These are phyloP conservation scores for Tagetes erecta DNA, from an alignment of 129 eudicot species.

Conservation along the genomic window DNA sequence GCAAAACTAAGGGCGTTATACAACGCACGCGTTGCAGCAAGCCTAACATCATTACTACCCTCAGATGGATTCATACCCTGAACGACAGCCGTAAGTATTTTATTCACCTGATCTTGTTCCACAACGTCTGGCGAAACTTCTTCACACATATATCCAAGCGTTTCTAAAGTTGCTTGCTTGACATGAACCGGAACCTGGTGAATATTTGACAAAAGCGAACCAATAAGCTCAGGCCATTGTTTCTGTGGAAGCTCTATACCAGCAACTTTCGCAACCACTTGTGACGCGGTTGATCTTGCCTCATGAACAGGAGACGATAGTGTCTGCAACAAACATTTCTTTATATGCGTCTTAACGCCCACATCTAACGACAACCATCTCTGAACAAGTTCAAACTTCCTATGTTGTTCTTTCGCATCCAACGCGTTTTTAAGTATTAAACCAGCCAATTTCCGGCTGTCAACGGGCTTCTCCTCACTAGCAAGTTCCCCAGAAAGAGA, in stretches of 20 bases:
- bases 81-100: slow-evolving; percentile 85
- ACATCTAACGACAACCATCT: slow-evolving; percentile 79
- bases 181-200: slow-evolving; percentile 92
- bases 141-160: slow-evolving; percentile 91
- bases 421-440: slow-evolving; percentile 80
- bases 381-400: slow-evolving; percentile 74
- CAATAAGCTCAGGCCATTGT: slow-evolving; percentile 90
- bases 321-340: slow-evolving; percentile 69
- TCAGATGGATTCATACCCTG: slow-evolving; percentile 89
- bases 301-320: slow-evolving; percentile 69
- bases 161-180: slow-evolving; percentile 85
- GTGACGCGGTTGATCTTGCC: slow-evolving; percentile 88
- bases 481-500: slow-evolving; percentile 84
- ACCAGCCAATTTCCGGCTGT: slow-evolving; percentile 82
- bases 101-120: slow-evolving; percentile 91
- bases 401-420: slow-evolving; percentile 91
- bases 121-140: slow-evolving; percentile 90
- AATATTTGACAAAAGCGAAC: slow-evolving; percentile 64
- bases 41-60: slow-evolving; percentile 68
- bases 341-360: slow-evolving; percentile 66
- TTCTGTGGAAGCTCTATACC: slow-evolving; percentile 89
- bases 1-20: slow-evolving; percentile 87
- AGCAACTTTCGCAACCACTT: slow-evolving; percentile 86
- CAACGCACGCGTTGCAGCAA: slow-evolving; percentile 83
- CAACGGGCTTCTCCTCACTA: slow-evolving; percentile 81